Evolutionary conservation across 1,284 basidiomycete genomes (phyloP), one percentile per base, ranked within the genome.

Genomic region (Marasmius oreades): DNA sequence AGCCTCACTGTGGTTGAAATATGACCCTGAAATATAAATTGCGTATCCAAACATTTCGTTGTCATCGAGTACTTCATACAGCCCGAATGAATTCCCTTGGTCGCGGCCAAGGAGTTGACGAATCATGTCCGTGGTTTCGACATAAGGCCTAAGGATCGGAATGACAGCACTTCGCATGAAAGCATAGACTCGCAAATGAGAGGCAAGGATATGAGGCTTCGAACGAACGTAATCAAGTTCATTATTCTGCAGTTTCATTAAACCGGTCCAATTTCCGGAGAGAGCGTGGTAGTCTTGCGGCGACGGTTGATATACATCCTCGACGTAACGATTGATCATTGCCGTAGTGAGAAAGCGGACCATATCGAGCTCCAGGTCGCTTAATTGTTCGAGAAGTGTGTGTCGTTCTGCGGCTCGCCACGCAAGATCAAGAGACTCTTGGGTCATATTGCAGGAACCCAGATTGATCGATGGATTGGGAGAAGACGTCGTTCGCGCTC

Each of bases 21-120:
- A 85, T 11, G 84, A 84, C 1, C 77, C 82, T 53, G 75, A 75
- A 5, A 78, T 68, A 67, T 84, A 86, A 59, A 85, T 73, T 3
- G 76, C 82, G 76, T 82, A 88, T 26, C 85, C 85, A 36, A 86
- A 66, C 77, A 85, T 85, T 67, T 86, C 85, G 59, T 76, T 81
- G 61, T 81, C 79, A 20, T 68, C 70, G 14, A 64, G 69, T 59
- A 70, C 71, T 61, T 87, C 83, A 80, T 81, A 86, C 44, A 88
- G 76, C 22, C 85, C 85, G 60, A 88, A 87, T 12, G 82, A 77
- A 62, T 87, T 87, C 18, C 84, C 84, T 33, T 78, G 75, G 60
- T 86, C 85, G 20, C 85, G 77, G n/a, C 74, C 75, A 22, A 86
- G 69, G 10, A 84, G 69, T 2, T 71, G 75, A 26, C 85, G 77